These are phyloP conservation scores for Aureobasidium melanogenum DNA, from an alignment of 2,329 filamentous ascomycete genomes.

Conservation along the genomic window DNA sequence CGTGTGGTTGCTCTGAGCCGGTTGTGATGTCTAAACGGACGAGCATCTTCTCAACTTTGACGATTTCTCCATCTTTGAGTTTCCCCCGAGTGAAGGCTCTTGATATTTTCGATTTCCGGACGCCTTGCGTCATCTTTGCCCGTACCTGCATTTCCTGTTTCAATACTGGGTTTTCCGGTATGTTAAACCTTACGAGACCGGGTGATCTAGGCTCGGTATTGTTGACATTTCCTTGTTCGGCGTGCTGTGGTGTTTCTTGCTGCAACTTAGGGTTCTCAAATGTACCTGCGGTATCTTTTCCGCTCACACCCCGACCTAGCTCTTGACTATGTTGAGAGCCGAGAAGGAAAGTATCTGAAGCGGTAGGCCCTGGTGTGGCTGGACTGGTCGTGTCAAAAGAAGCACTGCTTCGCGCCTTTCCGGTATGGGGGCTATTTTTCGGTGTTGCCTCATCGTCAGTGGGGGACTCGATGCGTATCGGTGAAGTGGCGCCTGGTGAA, in stretches of 20 bases:
- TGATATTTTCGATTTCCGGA: slow-evolving; percentile 23
- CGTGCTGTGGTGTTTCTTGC: not conserved
- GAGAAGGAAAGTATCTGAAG: slow-evolving; percentile 3
- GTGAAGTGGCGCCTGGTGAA: not conserved
- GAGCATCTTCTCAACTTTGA: slow-evolving; percentile 62
- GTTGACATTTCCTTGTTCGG: not conserved
- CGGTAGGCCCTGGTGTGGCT: not conserved
- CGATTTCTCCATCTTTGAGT: slow-evolving; percentile 49
- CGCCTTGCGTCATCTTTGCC: slow-evolving; percentile 32
- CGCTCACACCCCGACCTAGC: not conserved
- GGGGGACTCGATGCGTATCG: not conserved
- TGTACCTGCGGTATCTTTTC: not conserved
- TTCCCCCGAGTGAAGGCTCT: slow-evolving; percentile 31
- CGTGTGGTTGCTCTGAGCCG: slow-evolving; percentile 40
- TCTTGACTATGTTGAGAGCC: not conserved
- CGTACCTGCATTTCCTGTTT: slow-evolving; percentile 30
- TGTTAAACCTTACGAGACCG: slow-evolving; percentile 32
- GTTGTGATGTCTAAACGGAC: slow-evolving; percentile 47
- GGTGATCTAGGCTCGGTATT: not conserved
- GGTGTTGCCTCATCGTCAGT: not conserved
- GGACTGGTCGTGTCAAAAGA: not conserved
- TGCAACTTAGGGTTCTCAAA: not conserved
- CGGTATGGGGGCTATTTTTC: not conserved
- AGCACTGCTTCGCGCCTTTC: not conserved
- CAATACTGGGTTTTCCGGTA: slow-evolving; percentile 30